Evolutionary conservation across 163 green algal species (phyloP).

Genomic region (Trebouxia gelatinosa): DNA sequence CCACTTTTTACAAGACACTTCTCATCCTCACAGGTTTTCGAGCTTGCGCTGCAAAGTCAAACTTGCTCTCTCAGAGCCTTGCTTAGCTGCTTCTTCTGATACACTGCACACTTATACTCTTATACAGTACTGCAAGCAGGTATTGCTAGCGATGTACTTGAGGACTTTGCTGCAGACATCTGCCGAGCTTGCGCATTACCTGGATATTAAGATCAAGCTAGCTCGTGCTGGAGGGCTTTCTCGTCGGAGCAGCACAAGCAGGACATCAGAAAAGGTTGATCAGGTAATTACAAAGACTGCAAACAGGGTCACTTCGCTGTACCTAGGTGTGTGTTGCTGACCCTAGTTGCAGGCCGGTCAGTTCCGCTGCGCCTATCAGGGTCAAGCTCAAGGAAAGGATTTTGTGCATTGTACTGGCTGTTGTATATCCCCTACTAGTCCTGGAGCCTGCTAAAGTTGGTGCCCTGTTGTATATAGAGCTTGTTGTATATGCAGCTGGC

Average conservation of each 20-base stretch:
- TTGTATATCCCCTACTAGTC: too few species aligned
- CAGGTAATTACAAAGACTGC: not conserved
- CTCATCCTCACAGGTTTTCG: not conserved
- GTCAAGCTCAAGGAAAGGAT: not conserved
- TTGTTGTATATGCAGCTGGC: too few species aligned
- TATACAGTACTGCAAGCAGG: not conserved
- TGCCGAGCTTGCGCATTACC: slow-evolving; percentile 19
- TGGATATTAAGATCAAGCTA: slow-evolving; percentile 33
- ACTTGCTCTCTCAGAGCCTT: too few species aligned
- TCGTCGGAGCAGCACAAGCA: not conserved
- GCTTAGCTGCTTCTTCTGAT: not conserved
- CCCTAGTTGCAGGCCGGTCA: too few species aligned
- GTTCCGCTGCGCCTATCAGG: too few species aligned
- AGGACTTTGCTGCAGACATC: slow-evolving; percentile 21
- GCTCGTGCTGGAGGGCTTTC: not conserved
- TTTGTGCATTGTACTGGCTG: not conserved
- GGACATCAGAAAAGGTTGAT: not conserved
- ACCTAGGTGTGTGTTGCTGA: not conserved
- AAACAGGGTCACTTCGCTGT: not conserved
- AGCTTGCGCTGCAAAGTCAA: not conserved
- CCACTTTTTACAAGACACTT: not conserved
- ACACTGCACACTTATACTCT: not conserved
- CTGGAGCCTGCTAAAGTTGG: too few species aligned
- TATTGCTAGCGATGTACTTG: not conserved
- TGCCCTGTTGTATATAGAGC: too few species aligned